phyloP scores from a whole-genome alignment of 352 stramenopile genomes.

The Phytophthora palmivora region DNA sequence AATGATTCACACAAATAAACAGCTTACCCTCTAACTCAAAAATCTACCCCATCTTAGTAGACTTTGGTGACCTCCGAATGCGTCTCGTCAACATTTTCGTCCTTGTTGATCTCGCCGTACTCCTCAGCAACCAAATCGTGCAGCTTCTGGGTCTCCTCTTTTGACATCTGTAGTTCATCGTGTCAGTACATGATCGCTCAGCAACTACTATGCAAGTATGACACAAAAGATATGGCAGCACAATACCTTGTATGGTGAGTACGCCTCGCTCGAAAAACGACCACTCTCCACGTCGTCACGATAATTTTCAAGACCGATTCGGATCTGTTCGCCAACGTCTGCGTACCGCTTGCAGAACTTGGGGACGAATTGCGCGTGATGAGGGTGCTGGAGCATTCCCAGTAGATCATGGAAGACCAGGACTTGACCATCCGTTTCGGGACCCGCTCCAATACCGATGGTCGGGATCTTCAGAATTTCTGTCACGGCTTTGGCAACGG shows the following conservation, averaged over 20 bases:
- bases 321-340: constrained; percentile 93
- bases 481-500: no score
- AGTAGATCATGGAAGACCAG: constrained; percentile 99
- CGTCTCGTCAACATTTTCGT: constrained; percentile 34
- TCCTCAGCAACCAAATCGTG: constrained; percentile 62
- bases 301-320: constrained; percentile 95
- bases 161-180: constrained; percentile 64
- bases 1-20: constrained; percentile 31
- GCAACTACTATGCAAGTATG: neutral
- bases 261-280: constrained; percentile 94
- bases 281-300: constrained; percentile 96
- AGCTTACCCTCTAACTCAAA: constrained; percentile 4
- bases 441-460: constrained; percentile 98
- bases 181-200: constrained; percentile 1
- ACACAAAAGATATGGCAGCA: neutral
- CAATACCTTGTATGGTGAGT: constrained; percentile 94
- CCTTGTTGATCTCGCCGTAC: constrained; percentile 50
- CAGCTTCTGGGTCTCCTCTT: constrained; percentile 81
- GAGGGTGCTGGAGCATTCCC: constrained; percentile 98
- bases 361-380: constrained; percentile 95
- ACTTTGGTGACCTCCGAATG: constrained; percentile 82
- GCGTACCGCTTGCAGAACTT: constrained; percentile 99
- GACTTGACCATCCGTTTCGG: constrained; percentile 95
- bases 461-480: constrained; percentile 97
- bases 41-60: constrained; percentile 49